These are phyloP conservation scores for Flaveria trinervia DNA, from an alignment of 129 eudicot genomes.

Conservation along the genomic window DNA sequence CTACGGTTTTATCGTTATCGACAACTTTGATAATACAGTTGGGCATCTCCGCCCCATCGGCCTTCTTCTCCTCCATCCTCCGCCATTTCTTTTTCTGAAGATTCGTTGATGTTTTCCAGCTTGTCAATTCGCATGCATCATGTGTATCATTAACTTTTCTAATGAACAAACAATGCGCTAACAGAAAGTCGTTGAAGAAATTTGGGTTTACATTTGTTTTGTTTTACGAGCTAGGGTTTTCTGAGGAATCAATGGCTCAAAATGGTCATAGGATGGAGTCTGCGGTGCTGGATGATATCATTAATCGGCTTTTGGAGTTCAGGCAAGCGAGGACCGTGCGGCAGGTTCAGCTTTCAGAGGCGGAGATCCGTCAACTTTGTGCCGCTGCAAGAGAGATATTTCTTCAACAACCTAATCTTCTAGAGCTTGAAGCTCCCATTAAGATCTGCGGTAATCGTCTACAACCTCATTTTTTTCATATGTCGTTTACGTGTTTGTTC, in stretches of 20 bases:
- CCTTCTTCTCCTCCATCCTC: constrained; percentile 22
- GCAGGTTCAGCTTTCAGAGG: constrained; percentile 73
- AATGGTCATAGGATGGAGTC: constrained; percentile 52
- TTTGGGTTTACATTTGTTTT: not conserved
- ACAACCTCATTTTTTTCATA: not conserved
- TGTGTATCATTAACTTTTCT: not conserved
- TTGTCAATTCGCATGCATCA: constrained; percentile 16
- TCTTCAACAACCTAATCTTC: constrained; percentile 71
- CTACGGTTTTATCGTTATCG: constrained; percentile 46
- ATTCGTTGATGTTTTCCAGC: not conserved
- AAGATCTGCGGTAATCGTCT: constrained; percentile 69
- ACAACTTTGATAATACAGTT: constrained; percentile 33
- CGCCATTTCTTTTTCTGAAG: not conserved
- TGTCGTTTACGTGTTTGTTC: not conserved
- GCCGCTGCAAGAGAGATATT: constrained; percentile 55
- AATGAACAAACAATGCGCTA: constrained; percentile 22
- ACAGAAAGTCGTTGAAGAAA: constrained; percentile 19
- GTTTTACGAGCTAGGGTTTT: constrained; percentile 39
- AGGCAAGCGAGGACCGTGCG: constrained; percentile 56
- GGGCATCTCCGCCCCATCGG: constrained; percentile 54
- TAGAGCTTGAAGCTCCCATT: constrained; percentile 82
- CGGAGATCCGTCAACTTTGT: constrained; percentile 69
- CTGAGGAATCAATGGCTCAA: constrained; percentile 37
- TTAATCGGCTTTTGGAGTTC: constrained; percentile 64
- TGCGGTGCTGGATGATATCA: constrained; percentile 62